A percentile compares a stretch with the other conserved stretches of the same genome.
Conservation (phyloP, 805 yeast species). For the Vanderwaltozyma polyspora region DNA sequence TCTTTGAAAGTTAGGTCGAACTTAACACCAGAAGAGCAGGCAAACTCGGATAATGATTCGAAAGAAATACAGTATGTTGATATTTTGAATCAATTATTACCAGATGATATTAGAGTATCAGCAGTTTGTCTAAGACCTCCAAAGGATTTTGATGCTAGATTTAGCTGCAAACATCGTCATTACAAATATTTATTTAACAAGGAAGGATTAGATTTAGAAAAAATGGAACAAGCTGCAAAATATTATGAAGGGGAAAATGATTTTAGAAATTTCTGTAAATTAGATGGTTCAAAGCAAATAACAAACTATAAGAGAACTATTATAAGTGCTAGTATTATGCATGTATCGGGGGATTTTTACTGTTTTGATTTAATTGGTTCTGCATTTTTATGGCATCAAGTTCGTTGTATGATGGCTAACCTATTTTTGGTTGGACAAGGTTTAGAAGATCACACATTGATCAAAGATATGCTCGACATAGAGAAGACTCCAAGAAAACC, state of each 20-base stretch:
- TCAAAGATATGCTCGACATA: constrained; percentile 49
- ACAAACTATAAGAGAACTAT: constrained; percentile 64
- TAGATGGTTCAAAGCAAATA: constrained; percentile 91
- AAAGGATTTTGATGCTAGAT: constrained; percentile 74
- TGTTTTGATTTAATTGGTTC: constrained; percentile 73
- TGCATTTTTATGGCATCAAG: constrained; percentile 97
- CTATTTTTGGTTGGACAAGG: constrained; percentile 72
- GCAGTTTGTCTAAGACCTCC: constrained; percentile 80
- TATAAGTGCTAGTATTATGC: constrained; percentile 37
- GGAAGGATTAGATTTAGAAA: constrained; percentile 44
- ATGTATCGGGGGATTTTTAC: constrained; percentile 34
- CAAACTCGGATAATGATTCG: constrained; percentile 41
- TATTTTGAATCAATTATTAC: constrained; percentile 65
- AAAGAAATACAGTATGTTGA: constrained; percentile 68
- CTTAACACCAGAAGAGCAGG: constrained; percentile 51
- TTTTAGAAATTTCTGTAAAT: constrained; percentile 86
- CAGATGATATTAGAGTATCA: constrained; percentile 74
- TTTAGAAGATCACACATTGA: constrained; percentile 48
- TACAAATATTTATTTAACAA: constrained; percentile 69
- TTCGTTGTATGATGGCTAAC: constrained; percentile 85
- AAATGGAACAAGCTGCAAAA: constrained; percentile 61
- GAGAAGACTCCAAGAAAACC: constrained; percentile 57
- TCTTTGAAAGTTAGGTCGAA: constrained; percentile 66
- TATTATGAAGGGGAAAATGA: constrained; percentile 62
- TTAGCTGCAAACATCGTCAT: constrained; percentile 78